These are phyloP conservation scores for Penicillium sp. DNA, from an alignment of 2,329 filamentous ascomycete species.

Conservation along the genomic window DNA sequence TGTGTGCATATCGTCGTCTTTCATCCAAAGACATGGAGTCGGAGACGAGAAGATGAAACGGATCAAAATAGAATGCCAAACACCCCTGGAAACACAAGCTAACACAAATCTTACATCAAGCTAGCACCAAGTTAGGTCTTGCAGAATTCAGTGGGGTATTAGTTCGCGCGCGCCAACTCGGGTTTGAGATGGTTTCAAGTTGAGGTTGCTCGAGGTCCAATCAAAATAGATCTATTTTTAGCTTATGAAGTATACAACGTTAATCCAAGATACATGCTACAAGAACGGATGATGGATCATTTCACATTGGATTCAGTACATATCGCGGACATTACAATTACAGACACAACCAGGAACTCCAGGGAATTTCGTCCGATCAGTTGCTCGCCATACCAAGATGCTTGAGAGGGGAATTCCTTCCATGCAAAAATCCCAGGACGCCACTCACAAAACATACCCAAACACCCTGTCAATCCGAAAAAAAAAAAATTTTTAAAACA, in stretches of 20 bases:
- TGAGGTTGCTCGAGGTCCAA: slow-evolving; percentile 15
- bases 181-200: slow-evolving; percentile 13
- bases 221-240: slow-evolving; percentile 4
- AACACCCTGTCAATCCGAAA: background rate
- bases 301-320: slow-evolving; percentile 14
- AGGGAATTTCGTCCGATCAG: slow-evolving; percentile 8
- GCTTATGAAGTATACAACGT: too few relatives aligned
- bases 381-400: slow-evolving; percentile 18
- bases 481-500: background rate
- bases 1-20: slow-evolving; percentile 1
- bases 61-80: slow-evolving; percentile 9
- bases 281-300: background rate
- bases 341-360: background rate
- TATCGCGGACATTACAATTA: slow-evolving; percentile 22
- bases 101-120: background rate
- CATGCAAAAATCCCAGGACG: slow-evolving; percentile 19
- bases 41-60: slow-evolving; percentile 18
- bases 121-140: background rate
- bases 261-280: background rate
- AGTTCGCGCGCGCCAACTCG: slow-evolving; percentile 24
- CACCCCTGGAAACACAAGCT: background rate
- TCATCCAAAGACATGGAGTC: slow-evolving; percentile 11
- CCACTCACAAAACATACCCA: background rate
- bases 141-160: background rate
- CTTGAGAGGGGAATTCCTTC: slow-evolving; percentile 24